Percentiles rank a stretch among this genome's conserved stretches.
phyloP scores from a whole-genome alignment of 169 alveolate species.

The Plasmodium vivax region DNA sequence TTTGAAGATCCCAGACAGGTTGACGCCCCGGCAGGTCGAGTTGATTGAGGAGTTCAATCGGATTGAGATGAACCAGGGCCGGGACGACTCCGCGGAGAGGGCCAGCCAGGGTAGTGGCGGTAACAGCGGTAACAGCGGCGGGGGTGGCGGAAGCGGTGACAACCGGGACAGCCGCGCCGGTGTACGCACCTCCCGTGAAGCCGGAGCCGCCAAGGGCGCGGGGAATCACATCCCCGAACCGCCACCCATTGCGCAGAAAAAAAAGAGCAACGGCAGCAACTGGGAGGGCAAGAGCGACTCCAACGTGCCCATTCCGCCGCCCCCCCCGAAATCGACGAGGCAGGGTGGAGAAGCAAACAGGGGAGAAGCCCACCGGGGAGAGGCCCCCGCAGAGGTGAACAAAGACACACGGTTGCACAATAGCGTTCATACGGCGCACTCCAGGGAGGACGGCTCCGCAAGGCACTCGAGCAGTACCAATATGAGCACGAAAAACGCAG shows the following conservation, averaged over 20 bases:
- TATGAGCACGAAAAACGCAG: not conserved
- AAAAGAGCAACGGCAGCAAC: slow-evolving; percentile 4
- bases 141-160: not conserved
- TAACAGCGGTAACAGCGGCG: not conserved
- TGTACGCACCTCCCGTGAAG: not conserved
- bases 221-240: slow-evolving; percentile 36
- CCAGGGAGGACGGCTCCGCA: not conserved
- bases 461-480: not conserved
- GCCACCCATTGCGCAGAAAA: slow-evolving; percentile 5
- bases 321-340: slow-evolving; percentile 55
- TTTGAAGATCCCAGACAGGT: slow-evolving; percentile 79
- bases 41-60: slow-evolving; percentile 82
- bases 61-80: slow-evolving; percentile 23
- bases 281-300: slow-evolving; percentile 23
- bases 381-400: not conserved
- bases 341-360: not conserved
- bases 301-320: slow-evolving; percentile 71
- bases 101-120: not conserved
- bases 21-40: slow-evolving; percentile 81
- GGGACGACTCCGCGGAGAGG: not conserved
- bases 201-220: not conserved
- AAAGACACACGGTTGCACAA: not conserved
- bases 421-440: not conserved
- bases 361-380: not conserved
- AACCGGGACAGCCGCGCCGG: not conserved